Evolutionary conservation across 192 early-diverging fungal genomes (phyloP), one percentile per base, ranked within the genome.

Genomic region (Rhizoclosmatium sp.): DNA sequence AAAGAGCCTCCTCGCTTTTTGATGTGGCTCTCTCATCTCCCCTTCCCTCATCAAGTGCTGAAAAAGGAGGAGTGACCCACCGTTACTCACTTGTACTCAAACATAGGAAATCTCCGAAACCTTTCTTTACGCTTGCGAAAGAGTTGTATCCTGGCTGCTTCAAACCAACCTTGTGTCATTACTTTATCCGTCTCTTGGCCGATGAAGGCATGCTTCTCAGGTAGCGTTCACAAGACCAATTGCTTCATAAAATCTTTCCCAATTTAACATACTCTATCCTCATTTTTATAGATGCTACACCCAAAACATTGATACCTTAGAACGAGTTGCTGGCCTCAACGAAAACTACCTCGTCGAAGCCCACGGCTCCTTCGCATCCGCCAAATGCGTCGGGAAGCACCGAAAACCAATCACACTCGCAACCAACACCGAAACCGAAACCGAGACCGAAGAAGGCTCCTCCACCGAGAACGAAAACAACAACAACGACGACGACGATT

Each of bases 261-360:
- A 12, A 39, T 31, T 65, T 39, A 14, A 12, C 40, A 65, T 12
- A 65, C 40, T 31, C 12, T 12, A 21, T 65, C 31, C 16, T 65
- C 12, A 39, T 31, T 31, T 31, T 31, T 31, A 31, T 31, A 75
- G 73, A 75, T 75, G 93, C 69, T 98, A 94, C 82, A 98, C 97
- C 31, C 98, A 99, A 82, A 99, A 99, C 80, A 97, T 99, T 71
- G 98, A 99, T 85, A 95, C 92, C 9, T 83, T 99, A 16, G 98
- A 99, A 84, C 91, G 94, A 9, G 75, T 93, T 0, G 92, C 96
- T 7, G 96, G 96, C 5, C 77, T 98, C 4, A 51, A 69, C 9
- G 75, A 70, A 21, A 87, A 92, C 4, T 81, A 85, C 21, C 74
- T 99, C 9, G 93, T 99, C 3, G 96, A 98, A 75, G 97, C 98